These are phyloP conservation scores for Panicum hallii DNA, from an alignment of 202 grass and related monocot genomes.

Conservation along the genomic window DNA sequence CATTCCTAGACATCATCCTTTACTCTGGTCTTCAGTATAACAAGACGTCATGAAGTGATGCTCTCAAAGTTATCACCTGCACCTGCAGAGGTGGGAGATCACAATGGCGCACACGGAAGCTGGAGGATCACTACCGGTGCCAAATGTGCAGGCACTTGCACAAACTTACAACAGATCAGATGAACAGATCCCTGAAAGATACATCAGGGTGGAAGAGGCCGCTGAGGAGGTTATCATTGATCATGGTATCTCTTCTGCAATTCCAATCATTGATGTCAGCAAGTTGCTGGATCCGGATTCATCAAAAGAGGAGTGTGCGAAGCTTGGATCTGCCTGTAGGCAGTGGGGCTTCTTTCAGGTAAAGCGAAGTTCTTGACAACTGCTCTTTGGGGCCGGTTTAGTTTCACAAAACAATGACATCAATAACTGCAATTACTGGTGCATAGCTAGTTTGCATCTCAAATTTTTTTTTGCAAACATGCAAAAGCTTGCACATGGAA, in stretches of 20 bases:
- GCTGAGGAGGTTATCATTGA: constrained; percentile 8
- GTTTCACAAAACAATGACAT: neutral
- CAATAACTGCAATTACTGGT: neutral
- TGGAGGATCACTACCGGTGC: constrained; percentile 27
- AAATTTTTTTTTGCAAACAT: neutral
- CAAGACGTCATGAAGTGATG: neutral
- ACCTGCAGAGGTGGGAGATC: neutral
- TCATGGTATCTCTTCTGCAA: neutral
- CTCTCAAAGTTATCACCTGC: neutral
- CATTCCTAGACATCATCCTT: neutral
- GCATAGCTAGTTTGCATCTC: neutral
- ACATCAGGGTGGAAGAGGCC: constrained; percentile 39
- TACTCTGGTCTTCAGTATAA: neutral
- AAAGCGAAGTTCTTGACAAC: neutral
- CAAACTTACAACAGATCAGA: neutral
- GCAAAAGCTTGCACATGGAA: neutral
- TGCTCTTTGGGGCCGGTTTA: neutral
- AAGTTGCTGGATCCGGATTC: constrained; percentile 47
- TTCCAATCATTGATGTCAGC: constrained; percentile 54
- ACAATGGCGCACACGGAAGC: constrained; percentile 18
- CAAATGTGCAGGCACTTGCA: constrained; percentile 53
- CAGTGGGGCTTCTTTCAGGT: constrained; percentile 57
- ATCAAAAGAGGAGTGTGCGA: constrained; percentile 44
- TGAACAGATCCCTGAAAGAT: constrained; percentile 44
- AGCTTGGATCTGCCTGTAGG: constrained; percentile 50